phyloP scores from a whole-genome alignment of 371 early-diverging fungal genomes.

The Apophysomyces elegans region DNA sequence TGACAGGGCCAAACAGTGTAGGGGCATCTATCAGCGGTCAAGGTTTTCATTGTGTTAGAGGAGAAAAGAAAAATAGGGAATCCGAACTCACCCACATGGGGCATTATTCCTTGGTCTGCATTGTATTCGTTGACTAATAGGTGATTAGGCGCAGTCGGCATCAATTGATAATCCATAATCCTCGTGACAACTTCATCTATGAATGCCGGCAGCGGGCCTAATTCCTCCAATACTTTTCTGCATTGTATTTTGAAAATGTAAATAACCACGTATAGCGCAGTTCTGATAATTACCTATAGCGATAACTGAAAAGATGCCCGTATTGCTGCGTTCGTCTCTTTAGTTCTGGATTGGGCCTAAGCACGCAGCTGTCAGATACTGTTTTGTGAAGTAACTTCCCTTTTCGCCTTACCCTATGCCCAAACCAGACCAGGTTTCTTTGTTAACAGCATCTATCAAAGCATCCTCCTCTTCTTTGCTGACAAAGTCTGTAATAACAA shows the following conservation, averaged over 20 bases:
- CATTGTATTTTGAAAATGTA: constrained; percentile 6
- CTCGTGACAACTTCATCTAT: constrained; percentile 47
- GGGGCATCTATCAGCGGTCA: constrained; percentile 53
- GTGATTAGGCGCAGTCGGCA: constrained; percentile 58
- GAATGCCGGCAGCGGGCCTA: constrained; percentile 61
- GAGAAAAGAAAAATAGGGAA: too few species aligned
- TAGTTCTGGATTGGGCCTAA: constrained; percentile 77
- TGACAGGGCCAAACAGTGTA: constrained; percentile 66
- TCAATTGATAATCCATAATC: constrained; percentile 41
- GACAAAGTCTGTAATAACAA: constrained; percentile 37
- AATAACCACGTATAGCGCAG: background rate
- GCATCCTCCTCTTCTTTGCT: constrained; percentile 36
- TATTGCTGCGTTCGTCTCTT: constrained; percentile 77
- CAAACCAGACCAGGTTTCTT: constrained; percentile 43
- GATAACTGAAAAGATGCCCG: constrained; percentile 73
- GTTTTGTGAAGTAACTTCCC: background rate
- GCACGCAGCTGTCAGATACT: background rate
- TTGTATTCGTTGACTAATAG: constrained; percentile 77
- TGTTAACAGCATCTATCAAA: constrained; percentile 28
- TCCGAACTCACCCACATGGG: constrained; percentile 42
- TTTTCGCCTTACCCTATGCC: constrained; percentile 41
- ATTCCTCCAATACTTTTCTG: constrained; percentile 59
- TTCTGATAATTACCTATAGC: constrained; percentile 51
- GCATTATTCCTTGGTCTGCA: constrained; percentile 72
- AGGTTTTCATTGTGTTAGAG: constrained; percentile 11